Evolutionary conservation across 1,284 basidiomycete species (phyloP).

Genomic region (Grifola frondosa): DNA sequence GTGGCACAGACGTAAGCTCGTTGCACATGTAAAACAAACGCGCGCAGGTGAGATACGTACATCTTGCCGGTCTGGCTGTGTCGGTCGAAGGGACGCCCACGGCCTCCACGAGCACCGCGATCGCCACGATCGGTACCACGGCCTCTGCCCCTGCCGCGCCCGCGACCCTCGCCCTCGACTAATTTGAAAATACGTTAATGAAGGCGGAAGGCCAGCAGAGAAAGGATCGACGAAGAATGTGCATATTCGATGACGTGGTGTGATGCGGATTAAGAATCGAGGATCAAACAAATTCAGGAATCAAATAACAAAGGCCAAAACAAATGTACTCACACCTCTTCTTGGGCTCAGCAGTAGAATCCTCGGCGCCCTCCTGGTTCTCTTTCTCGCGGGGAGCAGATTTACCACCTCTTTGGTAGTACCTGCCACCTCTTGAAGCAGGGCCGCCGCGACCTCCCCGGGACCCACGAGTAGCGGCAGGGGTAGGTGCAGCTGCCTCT

Average conservation of each 20-base stretch:
- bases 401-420: conserved; percentile 69
- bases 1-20: conserved; percentile 11
- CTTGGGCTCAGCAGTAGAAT: conserved; percentile 44
- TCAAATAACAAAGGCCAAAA: conserved; percentile 6
- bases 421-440: conserved; percentile 69
- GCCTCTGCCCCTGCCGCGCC: conserved; percentile 43
- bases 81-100: conserved; percentile 75
- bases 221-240: conserved; percentile 1
- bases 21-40: background rate
- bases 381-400: conserved; percentile 33
- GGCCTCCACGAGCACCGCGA: conserved; percentile 50
- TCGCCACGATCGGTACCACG: conserved; percentile 47
- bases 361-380: conserved; percentile 39
- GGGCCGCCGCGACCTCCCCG: conserved; percentile 54
- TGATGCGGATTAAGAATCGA: conserved; percentile 8
- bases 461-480: conserved; percentile 37
- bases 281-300: conserved; percentile 1
- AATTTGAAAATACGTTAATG: conserved; percentile 1
- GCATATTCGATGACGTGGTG: conserved; percentile 6
- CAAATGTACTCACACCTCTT: conserved; percentile 58
- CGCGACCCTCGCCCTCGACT: conserved; percentile 56
- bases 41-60: conserved; percentile 40
- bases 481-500: conserved; percentile 41
- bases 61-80: conserved; percentile 83
- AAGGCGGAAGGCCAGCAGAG: conserved; percentile 8